Evolutionary conservation across 2,329 filamentous ascomycete species (phyloP).

Genomic region (Dactylellina parvicollis): DNA sequence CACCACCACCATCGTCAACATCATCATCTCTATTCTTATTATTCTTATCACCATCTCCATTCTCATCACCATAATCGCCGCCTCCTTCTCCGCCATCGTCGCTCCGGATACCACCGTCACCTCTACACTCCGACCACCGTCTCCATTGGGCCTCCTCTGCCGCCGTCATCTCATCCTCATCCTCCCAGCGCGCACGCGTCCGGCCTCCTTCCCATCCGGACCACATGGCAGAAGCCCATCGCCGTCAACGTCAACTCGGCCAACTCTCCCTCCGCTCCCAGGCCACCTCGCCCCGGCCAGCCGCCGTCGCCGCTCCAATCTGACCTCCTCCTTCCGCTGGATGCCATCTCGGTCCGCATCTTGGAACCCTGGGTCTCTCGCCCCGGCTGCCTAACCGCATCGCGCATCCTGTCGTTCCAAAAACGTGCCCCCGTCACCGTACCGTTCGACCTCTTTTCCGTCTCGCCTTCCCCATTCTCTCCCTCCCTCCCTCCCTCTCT

Average conservation of each 20-base stretch:
- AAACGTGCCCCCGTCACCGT: not conserved
- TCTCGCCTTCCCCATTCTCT: not conserved
- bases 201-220: slow-evolving; percentile 26
- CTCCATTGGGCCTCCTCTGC: too few relatives aligned
- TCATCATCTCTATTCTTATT: not conserved
- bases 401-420: too few relatives aligned
- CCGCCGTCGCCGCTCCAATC: too few relatives aligned
- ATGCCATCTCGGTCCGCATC: too few relatives aligned
- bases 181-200: slow-evolving; percentile 40
- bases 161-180: not conserved
- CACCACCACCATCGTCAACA: slow-evolving; percentile 10
- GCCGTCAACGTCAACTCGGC: not conserved
- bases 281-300: too few relatives aligned
- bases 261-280: not conserved
- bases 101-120: not conserved
- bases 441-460: not conserved
- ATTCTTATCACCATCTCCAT: not conserved
- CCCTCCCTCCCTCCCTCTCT: not conserved
- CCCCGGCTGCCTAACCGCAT: too few relatives aligned
- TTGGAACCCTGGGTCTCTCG: too few relatives aligned
- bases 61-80: not conserved
- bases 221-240: not conserved
- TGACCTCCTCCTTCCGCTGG: too few relatives aligned
- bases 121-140: not conserved
- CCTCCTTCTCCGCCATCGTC: not conserved